A percentile compares a stretch with the other conserved stretches of the same genome.
Conservation (phyloP, 2,329 filamentous ascomycete genomes). For the Cladosporium sp. region DNA sequence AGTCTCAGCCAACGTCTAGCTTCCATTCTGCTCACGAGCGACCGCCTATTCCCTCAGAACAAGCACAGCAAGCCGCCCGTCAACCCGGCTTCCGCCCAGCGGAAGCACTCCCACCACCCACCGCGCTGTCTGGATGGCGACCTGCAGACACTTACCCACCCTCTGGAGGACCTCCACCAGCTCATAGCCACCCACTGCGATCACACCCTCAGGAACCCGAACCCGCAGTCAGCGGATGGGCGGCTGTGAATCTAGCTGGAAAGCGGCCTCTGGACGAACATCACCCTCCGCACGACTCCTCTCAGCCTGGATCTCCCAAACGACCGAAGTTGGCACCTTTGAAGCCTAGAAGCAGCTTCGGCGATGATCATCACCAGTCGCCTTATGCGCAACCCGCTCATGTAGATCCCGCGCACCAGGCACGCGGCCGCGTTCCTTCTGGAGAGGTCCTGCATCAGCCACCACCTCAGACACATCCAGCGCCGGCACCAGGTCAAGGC, state of each 20-base stretch:
- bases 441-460: background rate
- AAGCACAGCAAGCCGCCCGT: conserved; percentile 1
- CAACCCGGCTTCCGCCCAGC: conserved; percentile 1
- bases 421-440: background rate
- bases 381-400: conserved; percentile 6
- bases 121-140: conserved; percentile 26
- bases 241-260: conserved; percentile 39
- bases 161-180: conserved; percentile 15
- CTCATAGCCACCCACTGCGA: conserved; percentile 16
- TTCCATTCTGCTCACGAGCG: conserved; percentile 4
- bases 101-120: conserved; percentile 14
- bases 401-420: background rate
- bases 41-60: background rate
- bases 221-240: conserved; percentile 35
- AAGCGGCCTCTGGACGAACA: conserved; percentile 41
- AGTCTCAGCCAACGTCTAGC: conserved; percentile 1
- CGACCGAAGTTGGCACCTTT: conserved; percentile 40
- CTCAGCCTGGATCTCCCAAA: conserved; percentile 39
- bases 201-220: conserved; percentile 22
- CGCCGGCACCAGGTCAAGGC: conserved; percentile 16
- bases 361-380: conserved; percentile 23
- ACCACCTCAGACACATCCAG: conserved; percentile 15
- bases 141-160: conserved; percentile 23
- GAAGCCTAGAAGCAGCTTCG: conserved; percentile 30
- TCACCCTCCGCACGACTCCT: conserved; percentile 27